Base-by-base conservation (phyloP, 2,329 filamentous ascomycete genomes). In the Penicillium sp. region DNA sequence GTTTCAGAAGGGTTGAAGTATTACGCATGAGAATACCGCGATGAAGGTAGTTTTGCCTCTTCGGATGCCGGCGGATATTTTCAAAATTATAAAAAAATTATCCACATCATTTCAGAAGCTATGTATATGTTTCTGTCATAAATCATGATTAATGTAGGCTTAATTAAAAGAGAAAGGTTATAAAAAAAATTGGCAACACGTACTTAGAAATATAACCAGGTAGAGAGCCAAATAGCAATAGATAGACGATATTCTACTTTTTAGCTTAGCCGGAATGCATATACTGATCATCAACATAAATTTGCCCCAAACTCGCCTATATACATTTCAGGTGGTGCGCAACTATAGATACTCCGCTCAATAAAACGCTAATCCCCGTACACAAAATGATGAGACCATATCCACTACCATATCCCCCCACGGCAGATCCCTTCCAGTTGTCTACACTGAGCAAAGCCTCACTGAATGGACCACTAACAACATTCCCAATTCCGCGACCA, bases 401-500 rank as follows among this genome's bases (percentile, higher is more conserved):
- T 16, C 56, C 59, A 50, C 60, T 67, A 4, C 67, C 68, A 56
- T 70, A 70, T 3, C 58, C 64, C 14, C 53, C 62, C 1, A 35
- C 44, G 2, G 58, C 61, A 23, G 54, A 43, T 5, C 43, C 59
- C 23, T 58, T 39, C 59, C 61, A 62, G 7, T 38, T 27, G 34
- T 58, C 61, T 13, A 50, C 59, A 14, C 54, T 46, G 1, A 70
- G 16, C 42, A 71, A 65, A 26, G 70, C 70, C 61, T 81, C 79
- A 44, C 79, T 81, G 39, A 83, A 63, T 0, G 81, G 80, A 3
- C 81, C 81, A 55, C 73, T 76, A 9, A 77, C 73, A 9, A 83
- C 67, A 62, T 77, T 79, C 3, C 80, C 80, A 18, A 82, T 72
- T 0, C 80, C 81, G 41, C 79, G 77, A 0, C 79, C 79, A 8